These are phyloP conservation scores for Phytophthora sp. DNA, from an alignment of 352 stramenopile species.

Conservation along the genomic window DNA sequence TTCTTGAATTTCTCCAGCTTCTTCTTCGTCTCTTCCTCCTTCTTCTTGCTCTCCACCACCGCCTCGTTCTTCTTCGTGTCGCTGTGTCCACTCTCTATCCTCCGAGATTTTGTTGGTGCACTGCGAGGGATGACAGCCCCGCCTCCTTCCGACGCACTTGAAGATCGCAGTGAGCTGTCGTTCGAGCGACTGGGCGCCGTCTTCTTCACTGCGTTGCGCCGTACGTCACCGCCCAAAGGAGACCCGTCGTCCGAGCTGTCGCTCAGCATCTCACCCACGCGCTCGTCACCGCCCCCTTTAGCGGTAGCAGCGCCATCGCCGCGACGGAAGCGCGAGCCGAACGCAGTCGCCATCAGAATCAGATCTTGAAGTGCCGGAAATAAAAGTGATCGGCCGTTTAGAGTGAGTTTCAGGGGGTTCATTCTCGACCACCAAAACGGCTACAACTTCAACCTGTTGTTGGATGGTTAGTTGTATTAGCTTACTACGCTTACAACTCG, in stretches of 20 bases:
- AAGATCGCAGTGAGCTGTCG: slow-evolving; percentile 28
- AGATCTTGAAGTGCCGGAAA: slow-evolving; percentile 18
- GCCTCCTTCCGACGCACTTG: slow-evolving; percentile 19
- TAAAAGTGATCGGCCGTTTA: slow-evolving; percentile 6
- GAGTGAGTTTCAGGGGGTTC: slow-evolving; percentile 2
- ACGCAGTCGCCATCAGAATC: slow-evolving; percentile 23
- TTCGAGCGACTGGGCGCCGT: slow-evolving; percentile 15
- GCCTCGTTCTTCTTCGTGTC: slow-evolving; percentile 5
- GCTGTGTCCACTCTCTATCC: slow-evolving; percentile 9
- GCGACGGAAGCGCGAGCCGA: slow-evolving; percentile 45
- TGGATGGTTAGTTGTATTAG: not conserved
- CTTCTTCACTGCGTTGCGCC: slow-evolving; percentile 21
- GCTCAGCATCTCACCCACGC: slow-evolving; percentile 64
- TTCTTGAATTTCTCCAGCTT: slow-evolving; percentile 22
- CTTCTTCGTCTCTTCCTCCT: slow-evolving; percentile 9
- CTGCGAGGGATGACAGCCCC: slow-evolving; percentile 13
- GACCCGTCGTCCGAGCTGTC: slow-evolving; percentile 61
- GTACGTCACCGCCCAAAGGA: slow-evolving; percentile 27
- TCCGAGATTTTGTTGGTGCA: slow-evolving; percentile 2
- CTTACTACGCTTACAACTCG: slow-evolving; percentile 38
- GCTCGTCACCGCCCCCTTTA: slow-evolving; percentile 29
- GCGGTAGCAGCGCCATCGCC: slow-evolving; percentile 11
- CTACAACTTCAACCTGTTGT: not conserved
- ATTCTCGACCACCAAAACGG: slow-evolving; percentile 12
- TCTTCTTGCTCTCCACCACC: slow-evolving; percentile 9